Conservation (phyloP, 208 protist species). For the Porcisia hertigi region DNA sequence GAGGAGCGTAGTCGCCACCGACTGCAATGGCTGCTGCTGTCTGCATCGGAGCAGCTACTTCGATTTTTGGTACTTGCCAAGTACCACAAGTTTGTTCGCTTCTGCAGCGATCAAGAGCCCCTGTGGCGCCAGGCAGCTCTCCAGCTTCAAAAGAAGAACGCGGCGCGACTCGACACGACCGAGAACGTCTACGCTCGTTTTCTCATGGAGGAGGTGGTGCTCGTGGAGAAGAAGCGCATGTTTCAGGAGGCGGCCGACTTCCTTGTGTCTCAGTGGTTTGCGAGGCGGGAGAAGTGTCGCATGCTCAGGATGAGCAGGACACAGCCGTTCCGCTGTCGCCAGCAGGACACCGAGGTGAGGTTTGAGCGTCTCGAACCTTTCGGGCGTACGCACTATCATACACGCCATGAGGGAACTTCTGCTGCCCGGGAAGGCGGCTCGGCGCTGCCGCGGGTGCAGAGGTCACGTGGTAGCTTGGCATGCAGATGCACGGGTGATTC, state of each 20-base stretch:
- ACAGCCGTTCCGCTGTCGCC: conserved; percentile 10
- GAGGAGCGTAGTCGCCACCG: conserved; percentile 39
- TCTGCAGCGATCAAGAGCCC: conserved; percentile 43
- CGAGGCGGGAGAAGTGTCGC: conserved; percentile 45
- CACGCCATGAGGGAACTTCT: background rate
- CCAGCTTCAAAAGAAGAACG: conserved; percentile 32
- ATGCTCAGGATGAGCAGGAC: conserved; percentile 9
- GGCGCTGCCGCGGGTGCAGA: background rate
- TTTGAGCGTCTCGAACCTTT: background rate
- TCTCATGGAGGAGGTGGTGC: conserved; percentile 30
- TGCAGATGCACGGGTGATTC: background rate
- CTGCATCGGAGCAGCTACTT: conserved; percentile 26
- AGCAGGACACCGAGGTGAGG: conserved; percentile 11
- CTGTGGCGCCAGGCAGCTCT: conserved; percentile 46
- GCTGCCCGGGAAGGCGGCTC: background rate
- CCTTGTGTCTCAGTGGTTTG: conserved; percentile 41
- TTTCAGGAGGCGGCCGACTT: conserved; percentile 49
- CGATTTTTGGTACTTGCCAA: conserved; percentile 26
- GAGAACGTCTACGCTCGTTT: conserved; percentile 56
- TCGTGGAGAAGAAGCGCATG: conserved; percentile 35
- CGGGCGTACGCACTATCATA: background rate
- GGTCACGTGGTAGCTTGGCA: background rate
- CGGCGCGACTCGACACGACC: conserved; percentile 45
- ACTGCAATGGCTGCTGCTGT: conserved; percentile 26
- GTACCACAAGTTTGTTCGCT: conserved; percentile 48